Percentiles rank a stretch among this genome's conserved stretches.
Conservation (phyloP, 2,329 filamentous ascomycete genomes). For the Exophiala xenobiotica region DNA sequence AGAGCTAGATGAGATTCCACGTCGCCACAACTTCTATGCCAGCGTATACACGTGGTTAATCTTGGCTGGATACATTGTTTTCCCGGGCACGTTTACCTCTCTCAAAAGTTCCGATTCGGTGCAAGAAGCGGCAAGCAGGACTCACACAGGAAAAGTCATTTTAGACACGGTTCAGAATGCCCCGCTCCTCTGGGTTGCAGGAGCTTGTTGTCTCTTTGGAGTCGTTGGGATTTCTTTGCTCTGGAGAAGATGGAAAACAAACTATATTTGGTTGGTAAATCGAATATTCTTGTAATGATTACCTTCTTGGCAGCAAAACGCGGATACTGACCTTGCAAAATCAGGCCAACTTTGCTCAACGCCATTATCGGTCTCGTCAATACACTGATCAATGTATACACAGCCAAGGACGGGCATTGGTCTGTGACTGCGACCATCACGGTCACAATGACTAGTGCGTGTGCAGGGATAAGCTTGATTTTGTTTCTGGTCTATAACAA, state of each 20-base stretch:
- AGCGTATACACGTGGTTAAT: constrained; percentile 49
- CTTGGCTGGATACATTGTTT: constrained; percentile 54
- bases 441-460: constrained; percentile 22
- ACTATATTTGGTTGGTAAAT: constrained; percentile 57
- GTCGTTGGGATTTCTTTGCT: constrained; percentile 43
- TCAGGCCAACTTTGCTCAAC: constrained; percentile 42
- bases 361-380: constrained; percentile 51
- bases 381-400: constrained; percentile 50
- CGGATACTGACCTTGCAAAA: constrained; percentile 5
- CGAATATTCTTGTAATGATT: constrained; percentile 45
- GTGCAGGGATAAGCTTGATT: no score
- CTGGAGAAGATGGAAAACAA: constrained; percentile 44
- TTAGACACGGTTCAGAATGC: constrained; percentile 36
- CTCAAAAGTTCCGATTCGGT: constrained; percentile 35
- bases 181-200: constrained; percentile 46
- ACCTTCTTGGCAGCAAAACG: no score
- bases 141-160: constrained; percentile 32
- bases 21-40: constrained; percentile 47
- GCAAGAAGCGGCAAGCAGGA: constrained; percentile 28
- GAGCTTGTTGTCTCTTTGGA: constrained; percentile 44
- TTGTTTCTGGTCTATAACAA: no score
- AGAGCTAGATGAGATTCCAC: constrained; percentile 34
- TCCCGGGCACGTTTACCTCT: constrained; percentile 52
- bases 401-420: constrained; percentile 26
- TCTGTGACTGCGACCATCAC: constrained; percentile 33